Base-by-base conservation (phyloP, 768 basidiomycete species). In the Lanmaoa rubissima region DNA sequence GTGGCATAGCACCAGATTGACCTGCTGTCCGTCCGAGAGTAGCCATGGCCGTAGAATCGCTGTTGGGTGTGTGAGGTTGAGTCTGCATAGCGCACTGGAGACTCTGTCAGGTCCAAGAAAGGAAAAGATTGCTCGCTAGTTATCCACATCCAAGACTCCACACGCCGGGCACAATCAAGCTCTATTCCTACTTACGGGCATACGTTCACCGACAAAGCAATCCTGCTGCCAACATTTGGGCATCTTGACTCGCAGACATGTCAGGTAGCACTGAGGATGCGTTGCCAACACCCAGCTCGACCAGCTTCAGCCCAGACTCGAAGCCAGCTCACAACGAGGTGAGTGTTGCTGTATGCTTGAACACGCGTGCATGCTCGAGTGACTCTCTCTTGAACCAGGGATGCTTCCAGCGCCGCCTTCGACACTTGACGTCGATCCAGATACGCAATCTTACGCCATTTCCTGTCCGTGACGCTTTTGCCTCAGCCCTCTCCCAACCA, bases 371-470 rank as follows among this genome's bases (percentile, higher is more conserved):
- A 26, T 35, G 2, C 36, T 53, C 24, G 19, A 55, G 26, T 10
- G 34, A 55, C 44, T 2, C 10, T 55, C 10, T 55, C 24, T 19
- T 49, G n/a, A 31, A 19, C 52, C 38, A 72, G 70, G 56, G 51
- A 38, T 62, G 8, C 58, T 70, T 68, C 45, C 70, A 90, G 83
- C 83, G 83, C 65, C 86, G 88, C 42, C 77, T 90, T 59, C 83
- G 90, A 61, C 88, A 92, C 74, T 79, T 92, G 55, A 78, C 82
- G 54, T 78, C 82, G 42, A 75, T 93, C 48, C 87, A 91, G 74
- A 78, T 93, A 61, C 82, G 85, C 59, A 93, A 93, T 68, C 75
- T 93, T 38, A 88, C 91, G n/a, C 89, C 88, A 2, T 92, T 90
- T 69, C 90, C 90, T 35, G 82, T 83, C 51, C 84, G 91, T 36